Conservation (phyloP, 225 moss, liverwort and hornwort species). For the Antitrichia curtipendula region DNA sequence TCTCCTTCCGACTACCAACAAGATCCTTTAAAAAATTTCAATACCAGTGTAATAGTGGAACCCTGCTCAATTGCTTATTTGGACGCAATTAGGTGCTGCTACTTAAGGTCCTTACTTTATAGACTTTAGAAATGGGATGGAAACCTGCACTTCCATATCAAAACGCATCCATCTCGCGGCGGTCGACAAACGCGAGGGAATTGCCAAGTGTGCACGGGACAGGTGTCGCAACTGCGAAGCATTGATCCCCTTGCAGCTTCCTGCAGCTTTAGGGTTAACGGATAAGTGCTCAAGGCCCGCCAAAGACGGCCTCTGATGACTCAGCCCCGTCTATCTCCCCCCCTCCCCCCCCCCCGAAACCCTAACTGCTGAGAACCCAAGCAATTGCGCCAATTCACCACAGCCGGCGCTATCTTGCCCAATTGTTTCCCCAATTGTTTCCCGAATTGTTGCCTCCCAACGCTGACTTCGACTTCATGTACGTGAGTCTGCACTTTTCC, state of each 20-base stretch:
- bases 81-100: no score
- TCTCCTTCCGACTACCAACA: no score
- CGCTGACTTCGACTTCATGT: background rate
- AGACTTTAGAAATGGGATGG: background rate
- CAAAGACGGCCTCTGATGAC: background rate
- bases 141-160: background rate
- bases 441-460: background rate
- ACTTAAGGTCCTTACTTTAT: no score
- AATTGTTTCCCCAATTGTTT: background rate
- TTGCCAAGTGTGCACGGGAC: background rate
- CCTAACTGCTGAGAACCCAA: slow-evolving; percentile 9
- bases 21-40: no score
- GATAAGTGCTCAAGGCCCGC: background rate
- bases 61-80: no score
- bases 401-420: background rate
- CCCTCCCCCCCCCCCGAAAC: background rate
- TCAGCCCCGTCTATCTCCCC: background rate
- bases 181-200: background rate
- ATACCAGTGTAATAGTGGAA: no score
- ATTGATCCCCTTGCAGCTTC: background rate
- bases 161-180: background rate
- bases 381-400: background rate
- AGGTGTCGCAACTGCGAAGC: background rate
- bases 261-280: background rate
- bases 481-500: background rate